Percentiles rank a stretch among this genome's conserved stretches.
These are phyloP conservation scores for Lodderomyces oxycetoniae DNA, from an alignment of 1,139 yeast species.

Conservation along the genomic window DNA sequence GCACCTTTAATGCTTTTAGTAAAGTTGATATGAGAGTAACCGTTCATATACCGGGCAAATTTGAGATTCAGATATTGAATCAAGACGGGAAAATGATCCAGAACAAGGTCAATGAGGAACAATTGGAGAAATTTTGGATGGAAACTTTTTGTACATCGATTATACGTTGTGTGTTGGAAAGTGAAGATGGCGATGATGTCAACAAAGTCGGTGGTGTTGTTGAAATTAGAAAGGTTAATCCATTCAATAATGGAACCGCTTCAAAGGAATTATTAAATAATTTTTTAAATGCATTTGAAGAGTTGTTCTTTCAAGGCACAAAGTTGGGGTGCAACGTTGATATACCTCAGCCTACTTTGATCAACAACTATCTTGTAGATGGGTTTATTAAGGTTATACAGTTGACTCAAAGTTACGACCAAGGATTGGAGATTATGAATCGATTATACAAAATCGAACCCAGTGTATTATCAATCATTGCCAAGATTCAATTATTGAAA, in stretches of 20 bases:
- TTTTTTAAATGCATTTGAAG: slow-evolving; percentile 58
- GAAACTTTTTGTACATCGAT: slow-evolving; percentile 67
- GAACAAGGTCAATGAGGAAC: slow-evolving; percentile 33
- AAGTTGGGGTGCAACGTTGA: slow-evolving; percentile 64
- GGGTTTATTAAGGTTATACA: slow-evolving; percentile 63
- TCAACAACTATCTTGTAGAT: slow-evolving; percentile 73
- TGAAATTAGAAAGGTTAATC: slow-evolving; percentile 48
- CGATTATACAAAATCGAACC: slow-evolving; percentile 41
- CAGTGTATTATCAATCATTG: slow-evolving; percentile 52
- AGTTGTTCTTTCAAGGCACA: slow-evolving; percentile 62
- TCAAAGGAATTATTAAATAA: slow-evolving; percentile 43
- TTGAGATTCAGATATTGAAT: slow-evolving; percentile 43
- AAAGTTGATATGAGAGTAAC: slow-evolving; percentile 66
- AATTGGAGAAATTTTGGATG: slow-evolving; percentile 46
- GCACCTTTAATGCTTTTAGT: slow-evolving; percentile 53
- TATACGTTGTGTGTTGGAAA: slow-evolving; percentile 64
- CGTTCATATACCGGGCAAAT: slow-evolving; percentile 62
- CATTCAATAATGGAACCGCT: slow-evolving; percentile 46
- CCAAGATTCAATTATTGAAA: slow-evolving; percentile 48
- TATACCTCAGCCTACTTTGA: slow-evolving; percentile 62
- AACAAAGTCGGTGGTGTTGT: slow-evolving; percentile 49
- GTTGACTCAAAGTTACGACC: slow-evolving; percentile 59
- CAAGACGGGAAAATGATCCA: slow-evolving; percentile 42
- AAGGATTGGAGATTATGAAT: slow-evolving; percentile 52
- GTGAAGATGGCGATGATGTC: slow-evolving; percentile 56